Evolutionary conservation across 768 basidiomycete species (phyloP).

Genomic region (Naganishia friedmannii): DNA sequence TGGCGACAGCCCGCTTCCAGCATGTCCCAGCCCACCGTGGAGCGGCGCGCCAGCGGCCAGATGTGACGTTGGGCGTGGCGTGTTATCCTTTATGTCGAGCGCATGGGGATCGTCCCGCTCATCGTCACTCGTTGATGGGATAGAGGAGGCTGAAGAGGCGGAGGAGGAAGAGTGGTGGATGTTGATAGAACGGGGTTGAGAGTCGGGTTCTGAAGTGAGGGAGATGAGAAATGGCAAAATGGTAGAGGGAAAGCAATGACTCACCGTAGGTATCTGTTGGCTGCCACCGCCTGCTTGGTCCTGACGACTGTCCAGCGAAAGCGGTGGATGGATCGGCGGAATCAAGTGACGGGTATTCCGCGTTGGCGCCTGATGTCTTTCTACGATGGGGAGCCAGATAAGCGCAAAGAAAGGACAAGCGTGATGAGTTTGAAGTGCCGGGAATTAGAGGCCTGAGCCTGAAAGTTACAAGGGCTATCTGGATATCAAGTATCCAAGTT

Average conservation of each 20-base stretch:
- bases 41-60: not conserved
- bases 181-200: conserved; percentile 17
- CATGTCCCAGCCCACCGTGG: not conserved
- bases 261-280: conserved; percentile 47
- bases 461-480: too few species aligned
- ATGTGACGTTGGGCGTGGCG: conserved; percentile 11
- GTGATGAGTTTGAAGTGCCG: too few species aligned
- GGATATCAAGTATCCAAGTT: too few species aligned
- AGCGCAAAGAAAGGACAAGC: too few species aligned
- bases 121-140: conserved; percentile 26
- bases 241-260: conserved; percentile 5
- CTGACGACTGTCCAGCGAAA: not conserved
- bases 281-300: conserved; percentile 39
- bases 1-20: not conserved
- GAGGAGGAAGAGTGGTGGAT: conserved; percentile 27
- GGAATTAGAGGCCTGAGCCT: too few species aligned
- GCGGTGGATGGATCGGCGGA: not conserved
- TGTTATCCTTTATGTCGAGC: conserved; percentile 14
- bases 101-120: not conserved
- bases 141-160: conserved; percentile 24
- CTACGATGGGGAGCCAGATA: not conserved
- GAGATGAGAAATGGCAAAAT: not conserved
- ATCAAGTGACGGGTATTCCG: conserved; percentile 6
- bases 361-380: not conserved
- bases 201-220: not conserved